phyloP scores from a whole-genome alignment of 768 basidiomycete species.

The Kwoniella dejecticola region DNA sequence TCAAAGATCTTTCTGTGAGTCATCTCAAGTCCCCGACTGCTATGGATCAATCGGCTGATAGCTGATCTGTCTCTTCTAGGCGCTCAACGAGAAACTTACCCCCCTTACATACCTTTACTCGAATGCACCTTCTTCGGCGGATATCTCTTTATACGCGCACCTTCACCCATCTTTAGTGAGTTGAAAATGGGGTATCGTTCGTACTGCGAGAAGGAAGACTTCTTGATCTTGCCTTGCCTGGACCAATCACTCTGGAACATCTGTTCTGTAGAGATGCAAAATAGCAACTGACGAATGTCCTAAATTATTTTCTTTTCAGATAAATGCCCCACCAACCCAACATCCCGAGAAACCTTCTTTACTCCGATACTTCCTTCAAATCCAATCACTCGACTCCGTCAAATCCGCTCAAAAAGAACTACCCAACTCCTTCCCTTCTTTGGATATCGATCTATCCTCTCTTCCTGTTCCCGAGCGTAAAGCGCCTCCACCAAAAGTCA shows the following conservation, averaged over 20 bases:
- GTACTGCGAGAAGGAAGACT: no score
- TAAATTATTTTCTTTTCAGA: conserved; percentile 3
- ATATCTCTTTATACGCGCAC: conserved; percentile 86
- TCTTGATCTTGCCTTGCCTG: no score
- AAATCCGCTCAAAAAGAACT: conserved; percentile 58
- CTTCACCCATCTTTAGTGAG: conserved; percentile 79
- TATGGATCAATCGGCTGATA: neutral
- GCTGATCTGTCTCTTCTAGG: conserved; percentile 58
- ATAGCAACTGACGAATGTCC: no score
- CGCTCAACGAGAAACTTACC: conserved; percentile 69
- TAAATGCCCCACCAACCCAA: conserved; percentile 65
- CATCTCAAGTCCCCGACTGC: neutral
- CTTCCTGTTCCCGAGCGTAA: conserved; percentile 76
- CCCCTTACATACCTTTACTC: conserved; percentile 82
- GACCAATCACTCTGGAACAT: no score
- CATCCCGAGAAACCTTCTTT: conserved; percentile 79
- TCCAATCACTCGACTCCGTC: conserved; percentile 73
- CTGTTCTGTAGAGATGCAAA: no score
- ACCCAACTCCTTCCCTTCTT: conserved; percentile 59
- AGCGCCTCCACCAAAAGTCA: conserved; percentile 54
- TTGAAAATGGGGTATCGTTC: conserved; percentile 27
- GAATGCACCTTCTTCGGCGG: conserved; percentile 83
- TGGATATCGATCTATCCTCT: conserved; percentile 72
- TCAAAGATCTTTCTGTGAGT: conserved; percentile 47
- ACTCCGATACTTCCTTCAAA: conserved; percentile 92